A percentile compares a stretch with the other conserved stretches of the same genome.
These are phyloP conservation scores for Leishmania amazonensis DNA, from an alignment of 208 protist genomes.

Conservation along the genomic window DNA sequence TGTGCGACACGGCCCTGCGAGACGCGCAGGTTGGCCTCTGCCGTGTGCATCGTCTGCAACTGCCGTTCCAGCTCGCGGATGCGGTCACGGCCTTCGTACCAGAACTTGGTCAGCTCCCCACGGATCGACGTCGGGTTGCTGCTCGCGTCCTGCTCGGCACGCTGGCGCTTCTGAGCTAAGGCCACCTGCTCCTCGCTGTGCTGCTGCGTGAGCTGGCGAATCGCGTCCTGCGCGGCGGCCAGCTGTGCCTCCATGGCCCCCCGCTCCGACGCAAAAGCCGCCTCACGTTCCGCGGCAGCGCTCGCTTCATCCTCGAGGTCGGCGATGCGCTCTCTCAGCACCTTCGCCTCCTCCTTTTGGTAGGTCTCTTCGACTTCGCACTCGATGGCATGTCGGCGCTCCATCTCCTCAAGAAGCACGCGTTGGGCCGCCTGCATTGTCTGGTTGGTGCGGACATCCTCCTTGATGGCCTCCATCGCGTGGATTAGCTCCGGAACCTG, in stretches of 20 bases:
- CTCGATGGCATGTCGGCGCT: constrained; percentile 24
- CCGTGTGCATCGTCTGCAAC: constrained; percentile 40
- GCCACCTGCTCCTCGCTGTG: constrained; percentile 30
- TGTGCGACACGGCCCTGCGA: constrained; percentile 55
- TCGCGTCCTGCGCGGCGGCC: constrained; percentile 17
- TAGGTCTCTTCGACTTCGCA: constrained; percentile 27
- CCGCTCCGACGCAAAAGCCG: constrained; percentile 12
- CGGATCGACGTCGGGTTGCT: constrained; percentile 62
- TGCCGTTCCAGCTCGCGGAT: constrained; percentile 47
- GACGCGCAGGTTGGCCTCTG: constrained; percentile 40
- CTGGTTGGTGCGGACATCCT: constrained; percentile 22
- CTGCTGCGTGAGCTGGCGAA: constrained; percentile 32
- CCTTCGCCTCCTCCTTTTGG: constrained; percentile 17
- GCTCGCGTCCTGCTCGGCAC: constrained; percentile 43
- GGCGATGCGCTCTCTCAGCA: constrained; percentile 29
- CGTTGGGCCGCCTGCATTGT: constrained; percentile 27
- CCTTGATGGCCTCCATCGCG: constrained; percentile 35
- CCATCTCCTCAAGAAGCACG: constrained; percentile 28
- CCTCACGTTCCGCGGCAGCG: constrained; percentile 28
- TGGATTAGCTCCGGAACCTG: constrained; percentile 29
- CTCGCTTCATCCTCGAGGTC: constrained; percentile 18
- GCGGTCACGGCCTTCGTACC: constrained; percentile 62
- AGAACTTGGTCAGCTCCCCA: constrained; percentile 68
- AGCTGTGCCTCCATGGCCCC: constrained; percentile 24
- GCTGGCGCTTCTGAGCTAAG: constrained; percentile 46